Evolutionary conservation across 805 yeast species (phyloP), one percentile per base, ranked within the genome.

Genomic region (Pichia sporocuriosa): DNA sequence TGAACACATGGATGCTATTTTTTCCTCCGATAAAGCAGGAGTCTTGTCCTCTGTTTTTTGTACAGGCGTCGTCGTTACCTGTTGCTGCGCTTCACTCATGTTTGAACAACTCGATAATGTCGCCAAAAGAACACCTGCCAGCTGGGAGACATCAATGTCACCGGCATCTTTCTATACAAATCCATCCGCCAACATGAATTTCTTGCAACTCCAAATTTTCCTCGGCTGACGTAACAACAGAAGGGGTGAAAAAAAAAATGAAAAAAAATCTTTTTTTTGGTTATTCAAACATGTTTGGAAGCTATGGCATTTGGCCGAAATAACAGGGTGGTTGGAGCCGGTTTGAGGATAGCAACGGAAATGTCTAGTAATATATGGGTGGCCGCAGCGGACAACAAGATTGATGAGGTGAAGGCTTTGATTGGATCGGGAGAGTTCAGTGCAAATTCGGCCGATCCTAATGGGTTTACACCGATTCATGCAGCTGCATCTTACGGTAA

Each of bases 401-500:
- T 72, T 3, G 70, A 66, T 3, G 54, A 69, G 7, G 96, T 93
- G 6, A 73, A 79, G 47, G 49, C 68, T 12, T 66, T 69, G 40
- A 63, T 93, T 7, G 67, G 62, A 10, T 53, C 72, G 0, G 82
- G 81, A 0, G 54, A 65, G 6, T 68, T 66, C 48, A 70, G 79
- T 3, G 75, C 96, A 3, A 82, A 86, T 55, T 73, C 82, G 6
- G 77, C 81, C 48, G 99, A 93, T 60, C 84, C 85, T 1, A 86
- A 89, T 54, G 99, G 99, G 1, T 93, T 94, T 62, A 90, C 97
- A 0, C 95, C 98, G 6, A 72, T 93, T 11, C 99, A 93, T 60
- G 99, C 99, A 0, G 97, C 98, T 1, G 95, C 94, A 2, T 83
- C 97, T 1, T 93, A 93, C 61, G 90, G 90, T 8, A 89, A 90